phyloP scores from a whole-genome alignment of 805 yeast species.

The Wickerhamomyces strasburgensis region DNA sequence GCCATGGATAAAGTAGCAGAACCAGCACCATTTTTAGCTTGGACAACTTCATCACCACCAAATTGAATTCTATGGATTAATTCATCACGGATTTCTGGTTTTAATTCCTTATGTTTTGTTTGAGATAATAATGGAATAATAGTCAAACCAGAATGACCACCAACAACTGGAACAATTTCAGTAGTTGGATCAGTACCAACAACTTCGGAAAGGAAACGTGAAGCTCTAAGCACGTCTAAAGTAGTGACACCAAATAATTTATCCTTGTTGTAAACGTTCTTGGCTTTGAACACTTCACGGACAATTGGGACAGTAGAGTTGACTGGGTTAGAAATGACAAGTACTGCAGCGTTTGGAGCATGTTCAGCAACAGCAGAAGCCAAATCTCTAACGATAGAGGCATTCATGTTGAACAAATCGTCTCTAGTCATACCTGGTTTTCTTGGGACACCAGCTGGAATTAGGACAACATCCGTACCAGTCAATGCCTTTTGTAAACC shows the following conservation, averaged over 20 bases:
- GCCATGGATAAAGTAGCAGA: constrained; percentile 94
- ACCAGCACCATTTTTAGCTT: constrained; percentile 92
- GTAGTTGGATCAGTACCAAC: constrained; percentile 69
- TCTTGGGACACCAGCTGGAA: constrained; percentile 98
- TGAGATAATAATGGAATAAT: constrained; percentile 91
- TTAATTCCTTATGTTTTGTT: constrained; percentile 62
- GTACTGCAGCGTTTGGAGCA: constrained; percentile 80
- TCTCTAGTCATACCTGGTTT: constrained; percentile 99
- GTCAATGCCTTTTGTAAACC: constrained; percentile 71
- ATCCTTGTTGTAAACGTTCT: constrained; percentile 87
- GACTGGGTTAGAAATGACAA: constrained; percentile 90
- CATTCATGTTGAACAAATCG: constrained; percentile 93
- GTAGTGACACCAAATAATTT: constrained; percentile 95
- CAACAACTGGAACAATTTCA: constrained; percentile 83
- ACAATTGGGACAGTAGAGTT: constrained; percentile 97
- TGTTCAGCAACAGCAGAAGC: constrained; percentile 79
- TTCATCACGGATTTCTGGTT: constrained; percentile 59
- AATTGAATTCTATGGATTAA: constrained; percentile 87
- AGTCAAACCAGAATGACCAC: constrained; percentile 97
- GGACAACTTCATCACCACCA: constrained; percentile 94
- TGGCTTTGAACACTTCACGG: constrained; percentile 81
- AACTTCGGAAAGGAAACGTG: constrained; percentile 71
- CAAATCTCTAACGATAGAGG: constrained; percentile 89
- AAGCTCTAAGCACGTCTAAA: constrained; percentile 85
- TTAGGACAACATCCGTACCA: constrained; percentile 70